These are phyloP conservation scores for Colletotrichum sp. DNA, from an alignment of 2,329 filamentous ascomycete species.

Conservation along the genomic window DNA sequence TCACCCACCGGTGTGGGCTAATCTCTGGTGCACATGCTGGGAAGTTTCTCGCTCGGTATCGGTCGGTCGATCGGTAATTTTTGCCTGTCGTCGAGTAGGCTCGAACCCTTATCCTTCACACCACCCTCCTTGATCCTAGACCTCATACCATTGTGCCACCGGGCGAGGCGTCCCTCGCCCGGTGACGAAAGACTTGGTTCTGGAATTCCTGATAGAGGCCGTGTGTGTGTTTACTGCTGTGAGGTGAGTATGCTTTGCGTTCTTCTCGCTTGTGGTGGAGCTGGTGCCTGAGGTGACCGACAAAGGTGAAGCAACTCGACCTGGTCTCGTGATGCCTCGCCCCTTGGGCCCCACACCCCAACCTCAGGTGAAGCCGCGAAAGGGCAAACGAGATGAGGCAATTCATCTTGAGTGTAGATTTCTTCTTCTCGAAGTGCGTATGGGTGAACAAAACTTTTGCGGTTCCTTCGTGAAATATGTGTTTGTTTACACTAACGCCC, in stretches of 20 bases:
- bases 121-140: neutral
- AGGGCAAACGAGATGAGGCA: neutral
- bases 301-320: neutral
- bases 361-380: neutral
- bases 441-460: neutral
- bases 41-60: neutral
- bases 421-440: fast-evolving
- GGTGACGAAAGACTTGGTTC: neutral
- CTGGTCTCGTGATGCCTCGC: neutral
- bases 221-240: neutral
- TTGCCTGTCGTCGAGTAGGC: neutral
- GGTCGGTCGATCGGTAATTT: neutral
- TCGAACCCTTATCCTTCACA: neutral
- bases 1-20: neutral
- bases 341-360: neutral
- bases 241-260: neutral
- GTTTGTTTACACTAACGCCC: neutral
- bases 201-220: neutral
- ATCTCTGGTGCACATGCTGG: neutral
- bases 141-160: neutral
- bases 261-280: neutral
- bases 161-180: neutral
- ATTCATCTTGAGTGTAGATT: neutral
- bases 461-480: neutral
- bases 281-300: neutral